Percentiles rank a stretch among this genome's conserved stretches.
Evolutionary conservation across 805 yeast species (phyloP).

Genomic region (Candida golubevii): DNA sequence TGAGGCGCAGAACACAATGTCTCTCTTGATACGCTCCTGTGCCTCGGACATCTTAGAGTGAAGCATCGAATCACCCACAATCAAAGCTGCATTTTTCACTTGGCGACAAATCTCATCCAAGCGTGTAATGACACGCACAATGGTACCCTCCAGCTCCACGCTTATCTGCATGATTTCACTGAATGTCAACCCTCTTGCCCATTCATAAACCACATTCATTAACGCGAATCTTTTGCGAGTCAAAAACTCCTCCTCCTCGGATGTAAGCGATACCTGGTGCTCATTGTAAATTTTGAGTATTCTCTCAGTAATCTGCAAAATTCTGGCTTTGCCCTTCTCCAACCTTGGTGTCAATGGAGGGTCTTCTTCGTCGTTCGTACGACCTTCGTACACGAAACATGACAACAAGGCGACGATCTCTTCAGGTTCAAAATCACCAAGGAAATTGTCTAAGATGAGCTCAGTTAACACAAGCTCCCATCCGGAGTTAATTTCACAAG

Average conservation of each 20-base stretch:
- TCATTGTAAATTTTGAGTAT: slow-evolving; percentile 58
- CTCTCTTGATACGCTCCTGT: slow-evolving; percentile 92
- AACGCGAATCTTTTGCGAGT: slow-evolving; percentile 84
- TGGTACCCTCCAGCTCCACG: slow-evolving; percentile 91
- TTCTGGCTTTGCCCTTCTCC: slow-evolving; percentile 61
- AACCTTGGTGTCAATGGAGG: slow-evolving; percentile 71
- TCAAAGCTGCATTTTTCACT: slow-evolving; percentile 88
- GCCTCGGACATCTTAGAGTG: slow-evolving; percentile 88
- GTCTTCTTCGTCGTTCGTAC: slow-evolving; percentile 58
- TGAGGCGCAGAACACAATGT: slow-evolving; percentile 95
- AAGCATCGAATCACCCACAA: slow-evolving; percentile 88
- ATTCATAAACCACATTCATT: slow-evolving; percentile 92
- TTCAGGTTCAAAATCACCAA: slow-evolving; percentile 90
- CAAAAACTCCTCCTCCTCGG: slow-evolving; percentile 80
- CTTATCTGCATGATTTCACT: slow-evolving; percentile 87
- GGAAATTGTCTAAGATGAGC: slow-evolving; percentile 81
- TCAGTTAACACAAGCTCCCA: slow-evolving; percentile 90
- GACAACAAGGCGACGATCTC: slow-evolving; percentile 95
- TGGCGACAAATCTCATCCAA: slow-evolving; percentile 93
- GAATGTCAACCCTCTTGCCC: slow-evolving; percentile 95
- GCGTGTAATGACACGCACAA: slow-evolving; percentile 91
- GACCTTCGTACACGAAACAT: slow-evolving; percentile 90
- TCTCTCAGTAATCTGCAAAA: slow-evolving; percentile 64
- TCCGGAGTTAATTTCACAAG: slow-evolving; percentile 88
- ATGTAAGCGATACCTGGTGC: slow-evolving; percentile 69